Conservation (phyloP, 2,329 filamentous ascomycete genomes). For the Sporothrix luriei region DNA sequence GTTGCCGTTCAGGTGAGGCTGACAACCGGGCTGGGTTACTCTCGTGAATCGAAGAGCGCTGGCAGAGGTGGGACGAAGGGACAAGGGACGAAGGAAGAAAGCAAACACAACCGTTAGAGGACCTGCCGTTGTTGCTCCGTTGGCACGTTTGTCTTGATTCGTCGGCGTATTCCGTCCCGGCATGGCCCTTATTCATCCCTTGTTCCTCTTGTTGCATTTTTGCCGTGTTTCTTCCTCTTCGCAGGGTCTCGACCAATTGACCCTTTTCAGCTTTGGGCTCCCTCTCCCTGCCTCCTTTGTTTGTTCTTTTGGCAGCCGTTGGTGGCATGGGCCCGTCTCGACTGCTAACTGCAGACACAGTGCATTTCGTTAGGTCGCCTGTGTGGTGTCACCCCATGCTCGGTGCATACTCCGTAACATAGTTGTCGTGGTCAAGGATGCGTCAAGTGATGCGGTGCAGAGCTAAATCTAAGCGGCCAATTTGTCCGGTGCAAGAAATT, state of each 20-base stretch:
- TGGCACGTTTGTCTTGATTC: background rate
- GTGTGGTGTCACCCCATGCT: too few species aligned
- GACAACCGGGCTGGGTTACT: background rate
- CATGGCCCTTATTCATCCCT: background rate
- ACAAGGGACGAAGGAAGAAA: too few species aligned
- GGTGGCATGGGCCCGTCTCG: background rate
- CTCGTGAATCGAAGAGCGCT: too few species aligned
- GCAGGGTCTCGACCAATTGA: background rate
- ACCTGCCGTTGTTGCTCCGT: too few species aligned
- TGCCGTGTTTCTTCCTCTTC: too few species aligned
- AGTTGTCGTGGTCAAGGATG: too few species aligned
- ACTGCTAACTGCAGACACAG: background rate
- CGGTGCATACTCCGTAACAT: too few species aligned
- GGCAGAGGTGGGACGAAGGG: background rate
- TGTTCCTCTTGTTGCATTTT: background rate
- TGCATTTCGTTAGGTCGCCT: too few species aligned
- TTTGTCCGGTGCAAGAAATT: background rate
- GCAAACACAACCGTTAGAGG: too few species aligned
- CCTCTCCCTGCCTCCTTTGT: background rate
- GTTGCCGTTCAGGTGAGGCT: background rate
- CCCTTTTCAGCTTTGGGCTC: constrained; percentile 1
- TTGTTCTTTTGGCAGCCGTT: background rate
- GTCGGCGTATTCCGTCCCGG: background rate
- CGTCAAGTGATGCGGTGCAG: too few species aligned
- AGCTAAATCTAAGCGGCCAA: background rate